phyloP scores from a whole-genome alignment of 139 green algal species.

The Chlorella sorokiniana region DNA sequence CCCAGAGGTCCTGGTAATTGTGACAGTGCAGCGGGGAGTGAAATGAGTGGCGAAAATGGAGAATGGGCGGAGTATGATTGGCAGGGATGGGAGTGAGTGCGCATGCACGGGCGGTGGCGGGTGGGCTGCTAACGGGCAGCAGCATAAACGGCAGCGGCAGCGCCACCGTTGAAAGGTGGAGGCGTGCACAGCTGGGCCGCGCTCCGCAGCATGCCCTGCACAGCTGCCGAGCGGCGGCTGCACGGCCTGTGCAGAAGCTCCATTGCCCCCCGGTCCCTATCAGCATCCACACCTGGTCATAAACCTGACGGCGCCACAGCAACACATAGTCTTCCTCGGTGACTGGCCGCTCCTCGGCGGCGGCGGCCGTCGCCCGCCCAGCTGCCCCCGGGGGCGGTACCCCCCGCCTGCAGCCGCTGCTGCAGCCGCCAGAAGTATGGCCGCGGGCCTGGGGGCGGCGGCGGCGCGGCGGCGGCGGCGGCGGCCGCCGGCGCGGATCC shows the following conservation, averaged over 20 bases:
- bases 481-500: too few species aligned
- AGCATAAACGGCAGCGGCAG: too few species aligned
- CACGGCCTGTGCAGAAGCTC: too few species aligned
- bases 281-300: constrained; percentile 21
- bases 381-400: background rate
- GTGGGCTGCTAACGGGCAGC: too few species aligned
- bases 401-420: constrained; percentile 36
- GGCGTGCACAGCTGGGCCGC: too few species aligned
- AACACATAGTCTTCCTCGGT: constrained; percentile 26
- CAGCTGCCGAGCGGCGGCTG: too few species aligned
- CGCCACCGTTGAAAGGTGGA: too few species aligned
- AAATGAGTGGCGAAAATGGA: background rate
- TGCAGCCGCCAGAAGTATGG: constrained; percentile 55
- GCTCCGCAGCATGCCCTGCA: too few species aligned
- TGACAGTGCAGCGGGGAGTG: background rate
- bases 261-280: background rate
- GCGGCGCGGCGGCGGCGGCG: background rate
- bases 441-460: constrained; percentile 13
- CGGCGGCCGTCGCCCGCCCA: background rate
- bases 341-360: background rate
- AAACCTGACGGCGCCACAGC: constrained; percentile 43
- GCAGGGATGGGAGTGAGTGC: background rate
- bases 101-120: too few species aligned
- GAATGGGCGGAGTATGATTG: background rate
- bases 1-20: constrained; percentile 31